Base-by-base conservation (phyloP, 2,329 filamentous ascomycete genomes). In the Chaetomium olivaceum region DNA sequence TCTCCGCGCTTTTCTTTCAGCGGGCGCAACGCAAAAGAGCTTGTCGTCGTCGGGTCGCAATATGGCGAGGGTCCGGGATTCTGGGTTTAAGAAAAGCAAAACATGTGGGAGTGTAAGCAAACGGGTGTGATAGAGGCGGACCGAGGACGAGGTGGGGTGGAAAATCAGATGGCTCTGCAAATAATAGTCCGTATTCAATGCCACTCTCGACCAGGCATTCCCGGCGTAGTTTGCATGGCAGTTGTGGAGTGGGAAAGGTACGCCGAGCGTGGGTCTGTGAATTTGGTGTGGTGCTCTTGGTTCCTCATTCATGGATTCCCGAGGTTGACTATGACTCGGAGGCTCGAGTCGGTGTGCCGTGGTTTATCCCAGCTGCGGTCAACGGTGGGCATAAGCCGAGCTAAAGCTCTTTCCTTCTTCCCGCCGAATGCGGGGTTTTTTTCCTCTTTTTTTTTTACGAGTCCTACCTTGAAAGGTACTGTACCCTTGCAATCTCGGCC, bases 391-490 rank as follows among this genome's bases (percentile, higher is more conserved):
- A 27, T 58, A 43, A 61, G 58, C 62, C 57, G 58, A 64, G 62
- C 62, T 60, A 50, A 60, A 60, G 43, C 50, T 50, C 36, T 5
- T 56, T 61, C 64, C 56, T 66, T 50, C 56, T 57, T 60, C 39
- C 64, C 36, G 60, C 29, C 50, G n/a, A 52, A 46, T 68, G 67
- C 67, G 67, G 67, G 67, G 64, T 65, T 68, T 68, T 63, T 29
- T 6, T 46, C 39, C 23, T 51, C 31, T 46, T 58, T 29, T 9
- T 29, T 21, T 14, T 29, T 29, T n/a, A n/a, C n/a, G 27, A 29
- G 27, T 27, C 23, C 16, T 7, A 21, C 9, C 14, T 19, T 29
- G 27, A 29, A 29, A 29, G 6, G 27, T 29, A 48, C 57, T 39
- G n/a, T 8, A 48, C 57, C 57, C 57, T 46, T 58, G 57, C 57